Base-by-base conservation (phyloP, 345 rosid species). In the Eucalyptus regnans region DNA sequence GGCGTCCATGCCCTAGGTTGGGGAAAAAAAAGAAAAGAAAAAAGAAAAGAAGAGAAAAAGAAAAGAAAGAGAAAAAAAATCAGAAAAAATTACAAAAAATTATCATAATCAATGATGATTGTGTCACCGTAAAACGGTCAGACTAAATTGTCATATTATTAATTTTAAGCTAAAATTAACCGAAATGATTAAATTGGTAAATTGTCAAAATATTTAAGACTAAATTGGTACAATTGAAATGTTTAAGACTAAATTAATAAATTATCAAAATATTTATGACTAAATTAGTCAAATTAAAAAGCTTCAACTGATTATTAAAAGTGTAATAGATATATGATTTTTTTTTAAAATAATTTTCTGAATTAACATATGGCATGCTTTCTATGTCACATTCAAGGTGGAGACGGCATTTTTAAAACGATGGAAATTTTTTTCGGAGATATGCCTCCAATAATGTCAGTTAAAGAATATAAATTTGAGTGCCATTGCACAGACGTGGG, bases 231-330 rank as follows among this genome's bases (percentile, higher is more conserved):
- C 1, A 56, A 56, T 56, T 23, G 6, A 23, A 56, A 56, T 25
- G 5, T 23, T 62, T 62, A 62, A 5, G 16, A 11, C 0, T 62
- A 62, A 27, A 27, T 62, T 27, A 12, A 27, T 13, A 62, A 62
- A 27, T 62, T 62, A 27, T 62, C 33, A 27, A 62, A 29, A 62
- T 0, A 0, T 62, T 27, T 62, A 62, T 9, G 2, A 62, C 0
- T 29, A 27, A 12, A 29, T 12, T 62, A 62, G 8, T 1, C 31
- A 62, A 62, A 60, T 60, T 27, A 3, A 60, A 60, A 60, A 0
- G n/a, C 13, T 25, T 25, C 0, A 0, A 5, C 58, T 3, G 1
- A 52, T 52, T 52, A 0, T 52, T 52, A 52, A 1, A 52, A 52
- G 10, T 52, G 58, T 52, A 52, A 52, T 52, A 20, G 58, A 52